Percentiles rank a stretch among this genome's conserved stretches.
Conservation (phyloP, 345 rosid species). For the Brassica rapa region DNA sequence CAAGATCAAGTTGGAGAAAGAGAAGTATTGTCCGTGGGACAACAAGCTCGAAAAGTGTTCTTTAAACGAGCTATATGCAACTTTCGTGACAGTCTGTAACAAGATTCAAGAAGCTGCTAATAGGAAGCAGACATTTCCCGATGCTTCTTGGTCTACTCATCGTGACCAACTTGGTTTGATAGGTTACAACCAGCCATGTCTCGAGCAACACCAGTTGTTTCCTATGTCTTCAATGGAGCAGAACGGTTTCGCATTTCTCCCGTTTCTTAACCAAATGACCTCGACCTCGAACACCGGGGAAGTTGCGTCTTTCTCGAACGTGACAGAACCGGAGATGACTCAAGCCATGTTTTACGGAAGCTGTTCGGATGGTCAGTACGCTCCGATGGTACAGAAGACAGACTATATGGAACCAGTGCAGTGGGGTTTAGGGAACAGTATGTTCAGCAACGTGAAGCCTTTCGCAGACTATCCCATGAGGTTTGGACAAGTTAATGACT, state of each 20-base stretch:
- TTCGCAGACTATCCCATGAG: constrained; percentile 18
- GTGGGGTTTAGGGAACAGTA: constrained; percentile 31
- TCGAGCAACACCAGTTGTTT: constrained; percentile 36
- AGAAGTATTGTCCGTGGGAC: constrained; percentile 36
- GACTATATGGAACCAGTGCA: constrained; percentile 33
- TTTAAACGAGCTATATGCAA: constrained; percentile 24
- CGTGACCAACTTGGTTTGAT: constrained; percentile 27
- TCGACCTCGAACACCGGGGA: constrained; percentile 1
- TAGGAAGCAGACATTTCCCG: constrained; percentile 14
- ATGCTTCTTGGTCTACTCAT: constrained; percentile 18
- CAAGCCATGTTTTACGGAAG: constrained; percentile 30
- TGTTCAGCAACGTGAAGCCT: constrained; percentile 15
- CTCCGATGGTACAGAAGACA: constrained; percentile 18
- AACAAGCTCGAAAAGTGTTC: constrained; percentile 29
- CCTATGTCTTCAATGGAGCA: constrained; percentile 14
- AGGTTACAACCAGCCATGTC: constrained; percentile 30
- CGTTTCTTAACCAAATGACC: constrained; percentile 14
- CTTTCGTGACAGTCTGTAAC: constrained; percentile 15
- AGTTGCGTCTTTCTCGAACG: background rate
- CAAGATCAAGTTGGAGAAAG: constrained; percentile 14
- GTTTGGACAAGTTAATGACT: constrained; percentile 23
- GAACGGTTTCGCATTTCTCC: constrained; percentile 1
- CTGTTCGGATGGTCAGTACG: constrained; percentile 28
- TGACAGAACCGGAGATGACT: constrained; percentile 18
- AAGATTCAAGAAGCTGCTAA: constrained; percentile 39